phyloP scores from a whole-genome alignment of 257 asterid genomes.

The Rehmannia glutinosa region DNA sequence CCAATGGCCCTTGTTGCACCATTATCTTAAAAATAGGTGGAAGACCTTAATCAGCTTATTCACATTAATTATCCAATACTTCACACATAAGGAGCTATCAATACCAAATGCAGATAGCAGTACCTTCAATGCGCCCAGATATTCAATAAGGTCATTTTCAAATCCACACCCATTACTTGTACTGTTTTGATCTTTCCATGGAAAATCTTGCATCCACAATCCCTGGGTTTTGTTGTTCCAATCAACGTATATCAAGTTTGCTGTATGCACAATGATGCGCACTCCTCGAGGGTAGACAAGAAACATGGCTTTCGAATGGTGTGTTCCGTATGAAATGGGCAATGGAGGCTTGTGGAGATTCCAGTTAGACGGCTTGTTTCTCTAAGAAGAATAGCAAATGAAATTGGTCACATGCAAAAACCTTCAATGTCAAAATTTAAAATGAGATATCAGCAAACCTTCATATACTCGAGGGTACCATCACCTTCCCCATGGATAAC shows the following conservation, averaged over 20 bases:
- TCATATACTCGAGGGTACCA: conserved; percentile 78
- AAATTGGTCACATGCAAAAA: conserved; percentile 21
- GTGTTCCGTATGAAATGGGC: conserved; percentile 96
- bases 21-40: not conserved
- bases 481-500: conserved; percentile 94
- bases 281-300: conserved; percentile 92
- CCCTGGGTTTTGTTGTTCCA: conserved; percentile 99
- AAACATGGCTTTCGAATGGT: conserved; percentile 97
- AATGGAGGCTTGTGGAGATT: conserved; percentile 93
- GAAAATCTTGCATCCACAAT: conserved; percentile 99
- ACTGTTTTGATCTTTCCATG: conserved; percentile 76
- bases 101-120: not conserved
- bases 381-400: conserved; percentile 48
- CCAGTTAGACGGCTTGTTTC: conserved; percentile 75
- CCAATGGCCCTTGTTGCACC: not conserved
- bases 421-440: conserved; percentile 20
- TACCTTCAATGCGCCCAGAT: conserved; percentile 79
- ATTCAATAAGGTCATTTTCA: conserved; percentile 84
- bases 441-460: conserved; percentile 42
- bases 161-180: conserved; percentile 52
- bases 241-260: conserved; percentile 86
- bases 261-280: conserved; percentile 84
- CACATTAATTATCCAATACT: not conserved
- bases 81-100: conserved; percentile 1
- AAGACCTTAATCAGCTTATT: conserved; percentile 9